Base-by-base conservation (phyloP, 2,329 filamentous ascomycete genomes). In the Exophiala oligosperma region DNA sequence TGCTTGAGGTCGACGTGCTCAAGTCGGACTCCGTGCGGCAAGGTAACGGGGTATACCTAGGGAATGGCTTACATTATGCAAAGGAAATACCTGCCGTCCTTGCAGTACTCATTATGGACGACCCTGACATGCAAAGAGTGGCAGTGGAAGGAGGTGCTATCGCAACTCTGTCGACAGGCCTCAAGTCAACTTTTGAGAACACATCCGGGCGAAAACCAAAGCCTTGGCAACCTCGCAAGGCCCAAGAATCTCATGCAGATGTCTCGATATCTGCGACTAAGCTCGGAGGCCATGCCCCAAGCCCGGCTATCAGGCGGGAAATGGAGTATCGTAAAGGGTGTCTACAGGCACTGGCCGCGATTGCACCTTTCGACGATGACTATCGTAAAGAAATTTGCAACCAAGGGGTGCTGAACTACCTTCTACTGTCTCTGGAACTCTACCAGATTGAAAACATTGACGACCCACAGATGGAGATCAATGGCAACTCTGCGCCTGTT, bases 311-410 rank as follows among this genome's bases (percentile, higher is more conserved):
- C 73, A 64, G 79, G 14, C 91, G 96, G 72, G 85, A 87, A 24
- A 86, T 92, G 72, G 87, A 82, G 65, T 83, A 92, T 64, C 85
- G 94, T 54, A 89, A 93, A 72, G 87, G 84, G 50, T 84, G 87
- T 1, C 76, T 97, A 17, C 87, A 87, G 68, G 92, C 91, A 1
- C 77, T 97, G 56, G 90, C 90, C n/a, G 88, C 91, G 2, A 78
- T 97, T 51, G 85, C 90, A 1, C 85, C 90, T 2, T 88, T 88
- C 66, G 91, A 92, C 67, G 92, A 97, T 66, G 85, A 89, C 24
- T 91, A 93, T 69, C 83, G 92, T 44, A 96, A 95, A 69, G 81
- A 83, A 0, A 83, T 97, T 48, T 89, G 94, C 52, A 88, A 92
- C 24, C 85, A 90, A 66, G 91, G 92, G n/a, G 84, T 90, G 50